Percentiles rank a stretch among this genome's conserved stretches.
Conservation (phyloP, 169 alveolate genomes). For the Cryptosporidium muris region DNA sequence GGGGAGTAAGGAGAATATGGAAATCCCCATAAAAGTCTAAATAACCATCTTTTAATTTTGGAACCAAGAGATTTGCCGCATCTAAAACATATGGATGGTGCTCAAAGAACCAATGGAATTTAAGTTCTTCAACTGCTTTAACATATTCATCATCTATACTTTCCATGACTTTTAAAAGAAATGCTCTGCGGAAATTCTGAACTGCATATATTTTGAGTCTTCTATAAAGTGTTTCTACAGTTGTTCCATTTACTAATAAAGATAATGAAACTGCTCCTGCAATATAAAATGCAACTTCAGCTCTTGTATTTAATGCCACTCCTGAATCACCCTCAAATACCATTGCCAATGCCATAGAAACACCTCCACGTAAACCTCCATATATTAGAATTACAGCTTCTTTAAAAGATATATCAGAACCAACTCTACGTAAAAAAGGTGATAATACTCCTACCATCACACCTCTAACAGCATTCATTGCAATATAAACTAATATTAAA, state of each 20-base stretch:
- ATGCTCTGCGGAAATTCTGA: slow-evolving; percentile 86
- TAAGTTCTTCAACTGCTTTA: slow-evolving; percentile 69
- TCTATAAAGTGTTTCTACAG: slow-evolving; percentile 85
- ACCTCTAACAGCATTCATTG: slow-evolving; percentile 72
- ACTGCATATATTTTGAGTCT: slow-evolving; percentile 86
- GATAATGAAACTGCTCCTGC: slow-evolving; percentile 90
- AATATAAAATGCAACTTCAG: slow-evolving; percentile 86
- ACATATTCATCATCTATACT: slow-evolving; percentile 72
- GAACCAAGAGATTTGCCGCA: slow-evolving; percentile 60
- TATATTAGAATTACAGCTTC: slow-evolving; percentile 82
- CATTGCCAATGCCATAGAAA: slow-evolving; percentile 88
- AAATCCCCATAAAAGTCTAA: slow-evolving; percentile 61
- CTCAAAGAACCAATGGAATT: slow-evolving; percentile 66
- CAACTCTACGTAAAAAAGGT: slow-evolving; percentile 72
- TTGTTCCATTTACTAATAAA: slow-evolving; percentile 87
- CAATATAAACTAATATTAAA: slow-evolving; percentile 71
- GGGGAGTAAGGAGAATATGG: slow-evolving; percentile 61
- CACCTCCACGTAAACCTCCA: slow-evolving; percentile 94
- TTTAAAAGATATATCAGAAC: slow-evolving; percentile 73
- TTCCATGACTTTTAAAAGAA: slow-evolving; percentile 85
- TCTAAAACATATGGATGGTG: slow-evolving; percentile 61
- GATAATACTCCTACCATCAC: slow-evolving; percentile 45
- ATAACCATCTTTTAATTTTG: slow-evolving; percentile 56
- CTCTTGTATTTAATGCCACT: slow-evolving; percentile 78
- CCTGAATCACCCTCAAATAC: slow-evolving; percentile 86